A percentile compares a stretch with the other conserved stretches of the same genome.
phyloP scores from a whole-genome alignment of 2,329 filamentous ascomycete genomes.

The Exophiala dermatitidis region DNA sequence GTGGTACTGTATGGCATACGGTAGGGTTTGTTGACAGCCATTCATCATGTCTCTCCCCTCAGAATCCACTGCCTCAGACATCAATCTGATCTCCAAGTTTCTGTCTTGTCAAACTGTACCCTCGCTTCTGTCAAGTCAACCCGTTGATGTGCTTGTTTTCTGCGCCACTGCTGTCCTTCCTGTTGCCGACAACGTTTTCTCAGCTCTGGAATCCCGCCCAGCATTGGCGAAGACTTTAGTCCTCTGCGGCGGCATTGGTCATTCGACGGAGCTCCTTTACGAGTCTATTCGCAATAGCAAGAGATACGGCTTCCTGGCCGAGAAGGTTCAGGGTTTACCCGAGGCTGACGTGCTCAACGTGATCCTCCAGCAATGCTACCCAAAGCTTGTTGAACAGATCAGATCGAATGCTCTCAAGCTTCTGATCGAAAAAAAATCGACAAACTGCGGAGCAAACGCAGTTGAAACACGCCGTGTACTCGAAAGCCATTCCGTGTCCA shows the following conservation, averaged over 20 bases:
- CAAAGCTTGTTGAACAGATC: slow-evolving; percentile 23
- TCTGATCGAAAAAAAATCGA: slow-evolving; percentile 40
- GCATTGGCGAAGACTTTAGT: slow-evolving; percentile 34
- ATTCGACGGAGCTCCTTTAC: slow-evolving; percentile 41
- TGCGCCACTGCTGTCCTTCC: slow-evolving; percentile 37
- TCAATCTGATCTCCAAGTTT: slow-evolving; percentile 31
- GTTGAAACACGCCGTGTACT: slow-evolving; percentile 33
- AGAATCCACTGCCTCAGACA: slow-evolving; percentile 20
- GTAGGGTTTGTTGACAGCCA: too few relatives aligned
- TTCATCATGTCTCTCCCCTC: slow-evolving; percentile 1
- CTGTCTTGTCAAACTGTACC: slow-evolving; percentile 29
- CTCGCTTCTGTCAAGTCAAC: slow-evolving; percentile 16
- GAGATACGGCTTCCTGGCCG: slow-evolving; percentile 27
- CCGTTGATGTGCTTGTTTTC: slow-evolving; percentile 36
- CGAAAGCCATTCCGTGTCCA: slow-evolving; percentile 27
- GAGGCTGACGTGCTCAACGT: slow-evolving; percentile 37
- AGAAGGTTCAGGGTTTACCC: slow-evolving; percentile 32
- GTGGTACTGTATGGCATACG: too few relatives aligned
- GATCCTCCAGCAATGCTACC: slow-evolving; percentile 30
- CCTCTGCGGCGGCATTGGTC: slow-evolving; percentile 42
- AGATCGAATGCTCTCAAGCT: slow-evolving; percentile 29
- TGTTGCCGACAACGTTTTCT: slow-evolving; percentile 34
- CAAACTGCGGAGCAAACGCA: slow-evolving; percentile 43
- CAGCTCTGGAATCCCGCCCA: slow-evolving; percentile 29
- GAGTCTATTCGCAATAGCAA: slow-evolving; percentile 34